These are phyloP conservation scores for Fusarium secorum DNA, from an alignment of 2,329 filamentous ascomycete genomes.

Conservation along the genomic window DNA sequence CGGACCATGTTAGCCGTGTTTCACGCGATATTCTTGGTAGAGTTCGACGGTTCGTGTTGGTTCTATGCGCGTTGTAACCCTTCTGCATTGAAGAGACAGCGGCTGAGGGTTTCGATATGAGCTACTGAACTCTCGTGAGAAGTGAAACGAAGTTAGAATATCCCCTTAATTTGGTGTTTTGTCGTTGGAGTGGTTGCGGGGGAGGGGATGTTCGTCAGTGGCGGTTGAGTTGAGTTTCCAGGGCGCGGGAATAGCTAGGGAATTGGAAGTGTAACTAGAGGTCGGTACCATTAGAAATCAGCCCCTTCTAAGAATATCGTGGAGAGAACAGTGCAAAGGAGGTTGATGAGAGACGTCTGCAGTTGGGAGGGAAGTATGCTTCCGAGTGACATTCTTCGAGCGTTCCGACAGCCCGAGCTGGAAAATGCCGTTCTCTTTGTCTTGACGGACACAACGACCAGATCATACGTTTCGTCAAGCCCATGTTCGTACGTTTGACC, in stretches of 20 bases:
- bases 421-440: background rate
- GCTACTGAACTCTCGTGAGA: background rate
- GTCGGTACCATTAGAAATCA: background rate
- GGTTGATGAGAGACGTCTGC: background rate
- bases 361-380: background rate
- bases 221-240: background rate
- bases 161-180: background rate
- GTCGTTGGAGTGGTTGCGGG: background rate
- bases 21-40: background rate
- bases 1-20: background rate
- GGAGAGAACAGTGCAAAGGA: background rate
- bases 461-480: background rate
- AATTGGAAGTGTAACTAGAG: background rate
- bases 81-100: background rate
- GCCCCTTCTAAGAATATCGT: background rate
- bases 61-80: background rate
- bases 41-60: background rate
- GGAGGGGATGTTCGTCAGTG: background rate
- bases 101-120: background rate
- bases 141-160: background rate
- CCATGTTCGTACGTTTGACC: background rate
- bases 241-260: background rate
- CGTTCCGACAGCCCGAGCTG: too few species aligned
- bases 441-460: background rate
- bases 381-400: background rate